Percentiles rank a stretch among this genome's conserved stretches.
phyloP scores from a whole-genome alignment of 768 basidiomycete genomes.

The Auriscalpium microsporum region DNA sequence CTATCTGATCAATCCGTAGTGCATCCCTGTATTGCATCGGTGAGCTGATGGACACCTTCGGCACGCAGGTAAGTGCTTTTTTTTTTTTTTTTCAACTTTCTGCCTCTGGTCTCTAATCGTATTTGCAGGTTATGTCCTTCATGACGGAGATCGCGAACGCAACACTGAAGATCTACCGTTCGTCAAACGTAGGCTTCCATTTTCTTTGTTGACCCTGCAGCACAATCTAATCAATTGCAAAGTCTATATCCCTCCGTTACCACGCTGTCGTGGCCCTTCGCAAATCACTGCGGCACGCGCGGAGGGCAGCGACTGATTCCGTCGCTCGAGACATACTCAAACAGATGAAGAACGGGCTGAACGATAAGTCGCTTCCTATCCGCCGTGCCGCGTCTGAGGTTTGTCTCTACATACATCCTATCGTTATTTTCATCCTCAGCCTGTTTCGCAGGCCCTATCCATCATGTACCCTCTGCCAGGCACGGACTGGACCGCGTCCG shows the following conservation, averaged over 20 bases:
- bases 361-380: slow-evolving; percentile 77
- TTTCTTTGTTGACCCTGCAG: neutral
- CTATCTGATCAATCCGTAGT: slow-evolving; percentile 28
- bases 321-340: slow-evolving; percentile 76
- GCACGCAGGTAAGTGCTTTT: slow-evolving; percentile 60
- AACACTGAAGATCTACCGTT: slow-evolving; percentile 59
- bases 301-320: slow-evolving; percentile 75
- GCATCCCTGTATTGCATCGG: slow-evolving; percentile 83
- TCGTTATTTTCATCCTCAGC: neutral
- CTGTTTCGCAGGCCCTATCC: slow-evolving; percentile 37
- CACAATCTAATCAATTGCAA: slow-evolving; percentile 1
- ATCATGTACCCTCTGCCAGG: slow-evolving; percentile 54
- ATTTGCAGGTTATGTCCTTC: slow-evolving; percentile 85
- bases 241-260: slow-evolving; percentile 78
- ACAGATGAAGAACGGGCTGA: slow-evolving; percentile 63
- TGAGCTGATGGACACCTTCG: slow-evolving; percentile 79
- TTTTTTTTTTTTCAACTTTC: neutral
- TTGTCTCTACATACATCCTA: slow-evolving; percentile 6
- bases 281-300: slow-evolving; percentile 76
- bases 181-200: slow-evolving; percentile 52
- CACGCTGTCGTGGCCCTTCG: slow-evolving; percentile 69
- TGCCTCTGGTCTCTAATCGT: neutral
- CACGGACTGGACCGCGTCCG: slow-evolving; percentile 47
- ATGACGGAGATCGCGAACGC: slow-evolving; percentile 74
- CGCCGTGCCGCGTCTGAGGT: slow-evolving; percentile 82